A percentile compares a stretch with the other conserved stretches of the same genome.
These are phyloP conservation scores for Botryotinia narcissicola DNA, from an alignment of 2,329 filamentous ascomycete species.

Conservation along the genomic window DNA sequence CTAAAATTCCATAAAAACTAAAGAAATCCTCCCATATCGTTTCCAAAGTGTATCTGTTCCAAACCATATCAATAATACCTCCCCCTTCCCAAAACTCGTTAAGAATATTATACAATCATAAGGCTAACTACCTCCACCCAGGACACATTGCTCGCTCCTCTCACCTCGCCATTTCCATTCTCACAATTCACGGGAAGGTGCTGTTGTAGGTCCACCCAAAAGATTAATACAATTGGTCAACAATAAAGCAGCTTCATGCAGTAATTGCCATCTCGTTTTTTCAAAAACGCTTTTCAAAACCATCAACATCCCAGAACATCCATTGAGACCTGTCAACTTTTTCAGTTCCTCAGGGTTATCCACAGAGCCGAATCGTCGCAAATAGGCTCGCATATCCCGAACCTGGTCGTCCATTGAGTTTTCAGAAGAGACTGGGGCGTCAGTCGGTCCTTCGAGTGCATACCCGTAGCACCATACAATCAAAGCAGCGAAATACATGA, in stretches of 20 bases:
- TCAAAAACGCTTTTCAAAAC: constrained; percentile 79
- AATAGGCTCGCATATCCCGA: constrained; percentile 75
- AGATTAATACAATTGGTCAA: constrained; percentile 75
- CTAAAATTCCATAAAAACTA: not conserved
- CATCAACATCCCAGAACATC: constrained; percentile 76
- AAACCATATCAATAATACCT: not conserved
- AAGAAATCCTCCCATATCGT: not conserved
- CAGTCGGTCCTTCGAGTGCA: constrained; percentile 78
- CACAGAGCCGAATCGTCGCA: constrained; percentile 70
- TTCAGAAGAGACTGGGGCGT: constrained; percentile 44
- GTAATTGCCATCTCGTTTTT: constrained; percentile 83
- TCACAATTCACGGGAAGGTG: not conserved
- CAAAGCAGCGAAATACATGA: constrained; percentile 86
- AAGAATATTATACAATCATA: not conserved
- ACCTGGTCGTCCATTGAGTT: constrained; percentile 64
- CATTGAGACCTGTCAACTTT: constrained; percentile 71
- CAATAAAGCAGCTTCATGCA: constrained; percentile 81
- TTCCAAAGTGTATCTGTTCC: not conserved
- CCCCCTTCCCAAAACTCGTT: not conserved
- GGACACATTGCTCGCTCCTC: not conserved
- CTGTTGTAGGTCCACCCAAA: constrained; percentile 24
- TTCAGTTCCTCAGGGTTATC: constrained; percentile 75
- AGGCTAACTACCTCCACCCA: not conserved
- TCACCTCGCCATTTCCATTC: not conserved
- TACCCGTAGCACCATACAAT: constrained; percentile 96